Percentiles rank a stretch among this genome's conserved stretches.
phyloP scores from a whole-genome alignment of 2,329 filamentous ascomycete species.

The Aspergillus phoenicis region DNA sequence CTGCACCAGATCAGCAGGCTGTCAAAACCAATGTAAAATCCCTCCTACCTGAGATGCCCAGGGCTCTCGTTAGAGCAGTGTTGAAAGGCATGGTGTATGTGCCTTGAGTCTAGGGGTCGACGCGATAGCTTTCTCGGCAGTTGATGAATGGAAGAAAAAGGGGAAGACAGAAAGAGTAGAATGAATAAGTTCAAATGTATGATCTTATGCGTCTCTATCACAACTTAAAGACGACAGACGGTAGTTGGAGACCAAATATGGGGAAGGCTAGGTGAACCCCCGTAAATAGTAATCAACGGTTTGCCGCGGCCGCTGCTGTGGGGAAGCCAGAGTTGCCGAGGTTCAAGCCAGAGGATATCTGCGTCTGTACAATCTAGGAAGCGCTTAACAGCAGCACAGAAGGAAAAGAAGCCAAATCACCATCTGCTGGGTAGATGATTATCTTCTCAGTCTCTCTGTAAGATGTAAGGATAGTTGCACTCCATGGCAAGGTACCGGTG shows the following conservation, averaged over 20 bases:
- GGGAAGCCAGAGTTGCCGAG: constrained; percentile 36
- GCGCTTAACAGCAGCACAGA: background rate
- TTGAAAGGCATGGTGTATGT: constrained; percentile 61
- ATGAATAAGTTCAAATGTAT: background rate
- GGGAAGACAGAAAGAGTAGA: background rate
- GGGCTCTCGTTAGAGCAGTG: constrained; percentile 62
- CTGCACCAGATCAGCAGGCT: constrained; percentile 28
- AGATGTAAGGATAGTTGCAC: background rate
- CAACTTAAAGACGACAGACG: background rate
- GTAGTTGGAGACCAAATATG: background rate
- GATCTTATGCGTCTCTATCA: background rate
- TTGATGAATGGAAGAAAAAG: constrained; percentile 6
- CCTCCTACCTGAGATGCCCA: constrained; percentile 53
- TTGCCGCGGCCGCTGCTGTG: constrained; percentile 27
- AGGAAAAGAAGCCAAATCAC: background rate
- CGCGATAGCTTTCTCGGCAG: background rate
- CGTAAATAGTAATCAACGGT: background rate
- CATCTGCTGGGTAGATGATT: background rate
- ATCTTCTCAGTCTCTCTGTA: background rate
- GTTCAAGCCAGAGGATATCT: constrained; percentile 20
- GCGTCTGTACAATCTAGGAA: background rate
- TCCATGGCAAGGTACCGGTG: background rate
- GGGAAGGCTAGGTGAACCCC: constrained; percentile 15
- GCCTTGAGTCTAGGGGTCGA: background rate
- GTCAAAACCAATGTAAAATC: constrained; percentile 8